phyloP scores from a whole-genome alignment of 2,329 filamentous ascomycete species.

The Cryphonectria naterciae region DNA sequence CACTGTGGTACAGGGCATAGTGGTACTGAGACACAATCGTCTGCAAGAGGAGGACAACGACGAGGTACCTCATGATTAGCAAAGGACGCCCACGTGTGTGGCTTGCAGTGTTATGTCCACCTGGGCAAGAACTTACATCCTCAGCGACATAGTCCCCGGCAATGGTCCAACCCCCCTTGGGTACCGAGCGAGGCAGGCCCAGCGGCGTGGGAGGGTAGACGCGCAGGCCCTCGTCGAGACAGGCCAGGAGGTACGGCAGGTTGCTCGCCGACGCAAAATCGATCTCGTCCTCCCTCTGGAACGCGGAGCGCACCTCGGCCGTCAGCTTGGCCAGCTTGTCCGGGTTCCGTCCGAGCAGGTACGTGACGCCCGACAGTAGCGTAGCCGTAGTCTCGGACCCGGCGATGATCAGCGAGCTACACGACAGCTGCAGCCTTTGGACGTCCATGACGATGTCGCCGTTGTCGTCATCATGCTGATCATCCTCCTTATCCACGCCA shows the following conservation, averaged over 20 bases:
- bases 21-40: slow-evolving; percentile 39
- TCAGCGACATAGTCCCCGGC: slow-evolving; percentile 25
- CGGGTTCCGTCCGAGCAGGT: slow-evolving; percentile 33
- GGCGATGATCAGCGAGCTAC: slow-evolving; percentile 18
- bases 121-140: slow-evolving; percentile 17
- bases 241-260: slow-evolving; percentile 42
- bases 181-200: slow-evolving; percentile 22
- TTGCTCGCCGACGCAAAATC: slow-evolving; percentile 34
- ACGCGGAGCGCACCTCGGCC: slow-evolving; percentile 42
- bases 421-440: slow-evolving; percentile 3
- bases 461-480: neutral
- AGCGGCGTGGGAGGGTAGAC: slow-evolving; percentile 40
- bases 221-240: slow-evolving; percentile 43
- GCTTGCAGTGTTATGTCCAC: neutral
- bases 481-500: too few species aligned
- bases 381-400: slow-evolving; percentile 31
- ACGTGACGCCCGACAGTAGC: slow-evolving; percentile 27
- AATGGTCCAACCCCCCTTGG: slow-evolving; percentile 24
- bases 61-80: neutral
- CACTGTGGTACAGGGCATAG: slow-evolving; percentile 36
- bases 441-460: slow-evolving; percentile 8
- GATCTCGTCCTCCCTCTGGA: slow-evolving; percentile 40
- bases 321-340: slow-evolving; percentile 35
- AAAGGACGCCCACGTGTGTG: neutral
- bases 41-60: slow-evolving; percentile 25